Evolutionary conservation across 805 yeast genomes (phyloP).

Genomic region (Saccharomycopsis synnaedendra): DNA sequence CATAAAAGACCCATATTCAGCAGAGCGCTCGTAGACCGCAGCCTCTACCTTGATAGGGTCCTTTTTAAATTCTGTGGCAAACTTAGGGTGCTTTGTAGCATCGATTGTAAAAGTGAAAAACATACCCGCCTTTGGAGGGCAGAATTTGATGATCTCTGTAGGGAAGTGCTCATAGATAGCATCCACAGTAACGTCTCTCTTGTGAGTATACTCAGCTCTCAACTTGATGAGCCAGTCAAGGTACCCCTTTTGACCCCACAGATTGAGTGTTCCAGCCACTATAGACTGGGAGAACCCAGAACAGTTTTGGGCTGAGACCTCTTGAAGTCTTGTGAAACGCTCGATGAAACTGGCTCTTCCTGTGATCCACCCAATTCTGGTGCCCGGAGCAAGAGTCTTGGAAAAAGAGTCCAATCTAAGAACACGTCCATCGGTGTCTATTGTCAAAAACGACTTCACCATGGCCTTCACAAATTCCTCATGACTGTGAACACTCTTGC

Average conservation of each 20-base stretch:
- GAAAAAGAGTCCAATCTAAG: slow-evolving; percentile 83
- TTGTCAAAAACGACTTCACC: slow-evolving; percentile 62
- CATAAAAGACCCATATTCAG: slow-evolving; percentile 53
- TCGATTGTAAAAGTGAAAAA: slow-evolving; percentile 67
- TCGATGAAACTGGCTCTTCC: slow-evolving; percentile 57
- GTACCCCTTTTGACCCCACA: slow-evolving; percentile 89
- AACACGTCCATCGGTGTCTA: slow-evolving; percentile 84
- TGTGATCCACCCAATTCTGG: slow-evolving; percentile 82
- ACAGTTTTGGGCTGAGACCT: slow-evolving; percentile 70
- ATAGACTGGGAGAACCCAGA: slow-evolving; percentile 72
- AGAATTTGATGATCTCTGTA: slow-evolving; percentile 27
- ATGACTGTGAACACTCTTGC: slow-evolving; percentile 29
- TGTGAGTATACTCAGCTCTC: slow-evolving; percentile 72
- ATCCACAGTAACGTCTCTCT: slow-evolving; percentile 81
- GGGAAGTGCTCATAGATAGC: slow-evolving; percentile 54
- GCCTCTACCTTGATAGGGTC: slow-evolving; percentile 58
- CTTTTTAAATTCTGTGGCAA: slow-evolving; percentile 37
- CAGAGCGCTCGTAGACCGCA: slow-evolving; percentile 49
- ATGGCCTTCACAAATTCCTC: slow-evolving; percentile 56
- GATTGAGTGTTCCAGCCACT: slow-evolving; percentile 56
- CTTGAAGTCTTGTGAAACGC: slow-evolving; percentile 60
- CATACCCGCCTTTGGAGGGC: slow-evolving; percentile 79
- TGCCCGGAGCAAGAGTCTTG: slow-evolving; percentile 85
- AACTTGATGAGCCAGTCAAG: slow-evolving; percentile 80
- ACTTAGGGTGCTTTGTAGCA: slow-evolving; percentile 72